Base-by-base conservation (phyloP, 495 filamentous ascomycete species). In the Pyrenula massariospora region DNA sequence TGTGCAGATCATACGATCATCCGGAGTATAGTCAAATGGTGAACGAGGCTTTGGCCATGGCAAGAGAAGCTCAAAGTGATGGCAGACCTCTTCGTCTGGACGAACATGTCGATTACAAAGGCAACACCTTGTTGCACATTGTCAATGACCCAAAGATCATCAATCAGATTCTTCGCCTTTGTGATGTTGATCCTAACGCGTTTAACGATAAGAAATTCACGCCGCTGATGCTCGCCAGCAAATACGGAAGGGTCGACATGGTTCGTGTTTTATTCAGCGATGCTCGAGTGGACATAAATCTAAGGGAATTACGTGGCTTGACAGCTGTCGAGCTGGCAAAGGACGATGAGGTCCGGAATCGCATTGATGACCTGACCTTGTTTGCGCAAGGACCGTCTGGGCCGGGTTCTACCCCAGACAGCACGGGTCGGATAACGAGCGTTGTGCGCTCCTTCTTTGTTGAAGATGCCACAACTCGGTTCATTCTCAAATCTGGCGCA, bases 381-480 rank as follows among this genome's bases (percentile, higher is more conserved):
- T 85, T 97, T 58, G 85, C 88, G 3, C 84, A 83, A 57, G 76
- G 80, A 1, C 66, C 66, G 36, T 71, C 66, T n/a, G 59, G 60
- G 11, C 62, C 59, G 49, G 64, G 65, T 15, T 52, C 50, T 52
- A 52, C 8, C 22, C 78, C 86, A 2, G 82, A 79, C 10, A 69
- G 81, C 0, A 91, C 95, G 57, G 87, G 86, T 8, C 81, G 92
- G 21, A 88, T 90, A 15, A 97, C 93, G 19, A 89, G 89, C 1
- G 90, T 97, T 15, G 94, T 97, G 2, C 82, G 94, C n/a, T 93
- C 91, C 1, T 96, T 91, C 69, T 96, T 97, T 60, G 90, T 99
- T 2, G 94, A 99, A 71, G 94, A 99, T 73, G 90, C 87, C 22
- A 93, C 89, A 0, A 86, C 97, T 49, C 82, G 94, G 12, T 84